phyloP scores from a whole-genome alignment of 202 grass and related monocot species.

The Schoenoplectus triqueter region DNA sequence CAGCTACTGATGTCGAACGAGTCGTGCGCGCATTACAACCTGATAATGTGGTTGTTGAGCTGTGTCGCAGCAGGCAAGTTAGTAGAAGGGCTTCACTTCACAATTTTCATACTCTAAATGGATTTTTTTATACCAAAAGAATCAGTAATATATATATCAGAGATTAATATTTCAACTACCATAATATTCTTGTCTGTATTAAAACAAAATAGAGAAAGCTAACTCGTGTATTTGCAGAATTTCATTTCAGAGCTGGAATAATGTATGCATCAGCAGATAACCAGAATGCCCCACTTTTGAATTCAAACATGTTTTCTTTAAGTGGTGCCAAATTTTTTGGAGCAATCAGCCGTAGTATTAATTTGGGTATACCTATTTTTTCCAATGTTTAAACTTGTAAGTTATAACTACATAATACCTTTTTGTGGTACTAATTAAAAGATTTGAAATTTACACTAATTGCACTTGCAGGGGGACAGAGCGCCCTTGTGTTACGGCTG shows the following conservation, averaged over 20 bases:
- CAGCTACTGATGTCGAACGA: constrained; percentile 60
- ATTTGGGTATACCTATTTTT: constrained; percentile 46
- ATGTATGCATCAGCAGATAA: constrained; percentile 63
- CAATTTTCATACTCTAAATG: not conserved
- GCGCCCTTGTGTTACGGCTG: constrained; percentile 81
- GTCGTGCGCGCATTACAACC: constrained; percentile 67
- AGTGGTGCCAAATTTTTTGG: constrained; percentile 70
- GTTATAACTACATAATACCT: too few relatives aligned
- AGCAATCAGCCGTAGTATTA: constrained; percentile 60
- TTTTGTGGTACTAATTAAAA: not conserved
- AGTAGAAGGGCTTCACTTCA: not conserved
- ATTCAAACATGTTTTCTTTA: constrained; percentile 87
- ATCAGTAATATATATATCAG: not conserved
- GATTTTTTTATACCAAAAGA: not conserved
- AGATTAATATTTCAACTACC: too few relatives aligned
- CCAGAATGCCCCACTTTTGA: constrained; percentile 49
- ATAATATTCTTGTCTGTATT: not conserved
- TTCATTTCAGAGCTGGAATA: constrained; percentile 81
- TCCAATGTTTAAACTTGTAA: not conserved
- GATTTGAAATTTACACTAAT: not conserved
- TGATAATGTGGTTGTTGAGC: constrained; percentile 91
- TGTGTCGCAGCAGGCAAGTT: constrained; percentile 91
- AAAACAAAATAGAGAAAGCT: constrained; percentile 31
- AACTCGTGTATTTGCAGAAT: constrained; percentile 59
- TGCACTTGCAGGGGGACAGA: constrained; percentile 70